Conservation (phyloP, 2,329 filamentous ascomycete genomes). For the Stachybotrys chartarum region DNA sequence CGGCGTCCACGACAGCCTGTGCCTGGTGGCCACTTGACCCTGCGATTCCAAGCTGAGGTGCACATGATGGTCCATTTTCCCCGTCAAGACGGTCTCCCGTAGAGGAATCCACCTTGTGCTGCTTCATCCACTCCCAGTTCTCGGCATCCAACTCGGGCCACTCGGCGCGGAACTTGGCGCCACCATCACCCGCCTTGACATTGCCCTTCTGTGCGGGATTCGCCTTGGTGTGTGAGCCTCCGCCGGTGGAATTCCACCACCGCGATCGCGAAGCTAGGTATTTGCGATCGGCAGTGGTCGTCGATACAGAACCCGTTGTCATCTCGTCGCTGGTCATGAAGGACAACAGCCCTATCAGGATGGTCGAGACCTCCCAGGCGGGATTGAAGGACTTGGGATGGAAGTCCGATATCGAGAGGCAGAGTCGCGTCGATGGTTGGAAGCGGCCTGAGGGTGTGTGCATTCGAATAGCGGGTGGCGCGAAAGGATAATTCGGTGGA, state of each 20-base stretch:
- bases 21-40: constrained; percentile 54
- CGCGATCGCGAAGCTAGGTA: constrained; percentile 69
- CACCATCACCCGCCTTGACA: constrained; percentile 86
- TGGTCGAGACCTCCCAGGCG: constrained; percentile 96
- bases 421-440: constrained; percentile 84
- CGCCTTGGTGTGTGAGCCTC: constrained; percentile 59
- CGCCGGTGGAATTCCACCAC: constrained; percentile 97
- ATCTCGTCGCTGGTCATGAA: constrained; percentile 99
- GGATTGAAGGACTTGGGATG: constrained; percentile 98
- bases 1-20: constrained; percentile 70
- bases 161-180: constrained; percentile 79
- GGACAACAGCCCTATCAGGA: constrained; percentile 84
- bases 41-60: constrained; percentile 51
- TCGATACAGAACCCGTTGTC: constrained; percentile 86
- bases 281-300: constrained; percentile 68
- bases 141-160: constrained; percentile 86
- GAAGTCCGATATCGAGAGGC: constrained; percentile 94
- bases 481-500: constrained; percentile 93
- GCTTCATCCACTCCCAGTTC: constrained; percentile 89
- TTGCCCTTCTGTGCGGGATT: constrained; percentile 60
- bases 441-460: constrained; percentile 96
- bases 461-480: constrained; percentile 96
- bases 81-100: constrained; percentile 56
- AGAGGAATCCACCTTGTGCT: constrained; percentile 67
- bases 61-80: constrained; percentile 46